phyloP scores from a whole-genome alignment of 768 basidiomycete genomes.

The Chalciporus sphaerocephalus region DNA sequence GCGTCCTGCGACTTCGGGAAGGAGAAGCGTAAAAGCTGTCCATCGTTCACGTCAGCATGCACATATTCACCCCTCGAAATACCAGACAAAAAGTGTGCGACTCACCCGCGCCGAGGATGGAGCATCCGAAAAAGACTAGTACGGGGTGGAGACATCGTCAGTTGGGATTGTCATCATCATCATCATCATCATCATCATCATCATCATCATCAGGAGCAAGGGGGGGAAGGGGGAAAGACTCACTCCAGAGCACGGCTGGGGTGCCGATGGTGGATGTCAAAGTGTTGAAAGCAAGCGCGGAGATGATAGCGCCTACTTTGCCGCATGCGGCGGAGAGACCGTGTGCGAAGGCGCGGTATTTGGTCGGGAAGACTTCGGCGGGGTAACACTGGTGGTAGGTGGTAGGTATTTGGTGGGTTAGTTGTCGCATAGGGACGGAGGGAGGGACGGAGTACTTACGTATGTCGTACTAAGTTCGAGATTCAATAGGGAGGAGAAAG shows the following conservation, averaged over 20 bases:
- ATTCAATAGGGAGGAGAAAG: background rate
- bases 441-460: conserved; percentile 30
- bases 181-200: background rate
- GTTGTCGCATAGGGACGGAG: no score
- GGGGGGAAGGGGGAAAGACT: conserved; percentile 30
- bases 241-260: conserved; percentile 67
- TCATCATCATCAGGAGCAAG: background rate
- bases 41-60: no score
- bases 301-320: conserved; percentile 74
- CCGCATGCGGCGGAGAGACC: conserved; percentile 72
- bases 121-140: conserved; percentile 71
- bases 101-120: conserved; percentile 50
- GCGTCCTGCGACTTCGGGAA: conserved; percentile 49
- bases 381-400: conserved; percentile 60
- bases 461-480: conserved; percentile 57
- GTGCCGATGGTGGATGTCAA: conserved; percentile 60
- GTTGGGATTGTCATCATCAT: no score
- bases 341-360: conserved; percentile 68
- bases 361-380: conserved; percentile 76
- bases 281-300: conserved; percentile 67
- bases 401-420: no score
- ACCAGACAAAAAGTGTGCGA: background rate
- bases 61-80: background rate
- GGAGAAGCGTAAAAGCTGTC: conserved; percentile 40
- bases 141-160: no score